Percentiles rank a stretch among this genome's conserved stretches.
These are phyloP conservation scores for Capillidium rhysosporum DNA, from an alignment of 371 early-diverging fungal species.

Conservation along the genomic window DNA sequence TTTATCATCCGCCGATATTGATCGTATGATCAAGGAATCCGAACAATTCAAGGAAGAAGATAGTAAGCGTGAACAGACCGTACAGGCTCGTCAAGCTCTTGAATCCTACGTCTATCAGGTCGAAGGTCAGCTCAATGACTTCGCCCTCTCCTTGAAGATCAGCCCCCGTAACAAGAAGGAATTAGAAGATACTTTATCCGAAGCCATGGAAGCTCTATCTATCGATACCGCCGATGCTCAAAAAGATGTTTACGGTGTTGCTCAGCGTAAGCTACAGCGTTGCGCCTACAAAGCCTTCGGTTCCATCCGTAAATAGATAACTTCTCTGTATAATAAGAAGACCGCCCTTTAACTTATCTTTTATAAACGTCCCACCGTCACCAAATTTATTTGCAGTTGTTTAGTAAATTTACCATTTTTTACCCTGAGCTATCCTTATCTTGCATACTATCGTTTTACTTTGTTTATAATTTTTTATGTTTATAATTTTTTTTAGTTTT, in stretches of 20 bases:
- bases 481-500: no score
- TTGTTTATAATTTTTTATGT: no score
- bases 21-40: conserved; percentile 76
- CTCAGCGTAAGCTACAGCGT: conserved; percentile 85
- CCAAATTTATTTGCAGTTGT: no score
- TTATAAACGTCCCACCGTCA: no score
- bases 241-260: conserved; percentile 71
- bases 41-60: conserved; percentile 75
- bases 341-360: no score
- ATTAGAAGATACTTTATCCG: conserved; percentile 60
- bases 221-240: conserved; percentile 39
- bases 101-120: conserved; percentile 76
- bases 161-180: conserved; percentile 68
- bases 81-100: conserved; percentile 69
- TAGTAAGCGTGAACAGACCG: conserved; percentile 51
- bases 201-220: conserved; percentile 42
- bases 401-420: no score
- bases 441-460: no score
- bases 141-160: conserved; percentile 52
- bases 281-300: conserved; percentile 54
- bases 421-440: no score
- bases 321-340: no score
- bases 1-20: conserved; percentile 73
- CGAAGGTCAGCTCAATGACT: conserved; percentile 31
- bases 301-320: conserved; percentile 23